Base-by-base conservation (phyloP, 441 rosid species). In the Mallotus japonicus region DNA sequence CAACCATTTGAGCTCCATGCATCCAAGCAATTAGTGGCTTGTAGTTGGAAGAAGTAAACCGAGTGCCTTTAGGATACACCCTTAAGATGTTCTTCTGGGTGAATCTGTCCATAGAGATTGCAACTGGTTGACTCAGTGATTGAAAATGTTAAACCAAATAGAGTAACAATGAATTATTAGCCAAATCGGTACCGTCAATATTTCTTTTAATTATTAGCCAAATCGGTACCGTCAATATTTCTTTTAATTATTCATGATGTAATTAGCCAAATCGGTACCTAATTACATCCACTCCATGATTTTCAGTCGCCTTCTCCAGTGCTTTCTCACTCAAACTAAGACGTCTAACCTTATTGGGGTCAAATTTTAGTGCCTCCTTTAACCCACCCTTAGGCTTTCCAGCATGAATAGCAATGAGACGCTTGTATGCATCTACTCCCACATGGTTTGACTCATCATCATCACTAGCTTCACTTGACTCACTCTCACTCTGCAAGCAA, bases 1-100 rank as follows among this genome's bases (percentile, higher is more conserved):
- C 99, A 69, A 95, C 99, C 99, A 95, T 95, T 84, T 95, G 99
- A 84, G 99, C 98, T 49, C 98, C 99, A 79, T 90, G 98, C 79
- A 85, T 85, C 98, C 99, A 95, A 1, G 88, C 99, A 61, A 89
- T 76, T 1, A 92, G 75, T 5, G 99, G 99, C 65, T 90, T 90
- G 80, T 93, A 95, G 75, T 95, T 95, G 46, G 99, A 95, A 65
- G 99, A 95, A 81, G 84, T 83, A 53, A 95, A 72, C 7, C 98
- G 89, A 46, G 78, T 84, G 46, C 97, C 96, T 85, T 89, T 95
- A 3, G 97, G 99, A 59, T 89, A 95, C 32, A 95, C 82, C 81
- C 99, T 85, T 62, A 95, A 84, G 70, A 95, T n/a, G 79, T 95
- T 95, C 77, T 85, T 70, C 77, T 89, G 97, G 9, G 98, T 91